These are phyloP conservation scores for Coemansia sp. DNA, from an alignment of 192 early-diverging fungal species.

Conservation along the genomic window DNA sequence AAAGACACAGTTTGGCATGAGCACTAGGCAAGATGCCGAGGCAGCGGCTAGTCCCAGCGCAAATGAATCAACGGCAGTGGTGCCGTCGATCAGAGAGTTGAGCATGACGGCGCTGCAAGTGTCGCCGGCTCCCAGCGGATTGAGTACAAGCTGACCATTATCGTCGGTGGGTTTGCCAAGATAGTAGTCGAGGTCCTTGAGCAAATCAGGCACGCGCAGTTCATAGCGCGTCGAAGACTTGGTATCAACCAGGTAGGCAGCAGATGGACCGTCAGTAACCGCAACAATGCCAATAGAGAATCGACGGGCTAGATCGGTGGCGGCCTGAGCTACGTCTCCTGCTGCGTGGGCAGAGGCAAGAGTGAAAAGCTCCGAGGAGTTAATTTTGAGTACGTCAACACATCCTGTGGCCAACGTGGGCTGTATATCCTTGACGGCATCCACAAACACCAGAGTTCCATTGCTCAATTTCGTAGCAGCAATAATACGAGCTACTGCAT, in stretches of 20 bases:
- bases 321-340: conserved; percentile 9
- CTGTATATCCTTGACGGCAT: conserved; percentile 36
- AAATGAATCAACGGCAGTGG: conserved; percentile 32
- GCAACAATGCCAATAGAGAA: conserved; percentile 23
- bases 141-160: conserved; percentile 17
- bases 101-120: conserved; percentile 48
- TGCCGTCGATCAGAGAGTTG: conserved; percentile 26
- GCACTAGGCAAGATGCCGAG: conserved; percentile 49
- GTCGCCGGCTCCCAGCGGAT: conserved; percentile 52
- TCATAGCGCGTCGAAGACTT: not conserved
- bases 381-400: conserved; percentile 41
- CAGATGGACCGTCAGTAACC: conserved; percentile 37
- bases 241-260: conserved; percentile 23
- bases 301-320: conserved; percentile 3
- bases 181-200: conserved; percentile 17
- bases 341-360: conserved; percentile 7
- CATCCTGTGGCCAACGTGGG: conserved; percentile 25
- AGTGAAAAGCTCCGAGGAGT: conserved; percentile 20
- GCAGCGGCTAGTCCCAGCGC: conserved; percentile 52
- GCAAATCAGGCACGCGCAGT: conserved; percentile 31
- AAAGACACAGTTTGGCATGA: conserved; percentile 44
- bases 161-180: not conserved
- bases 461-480: not conserved
- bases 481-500: conserved; percentile 19
- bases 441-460: conserved; percentile 33